Evolutionary conservation across 305 asterid species (phyloP).

Genomic region (Petunia hybrid): DNA sequence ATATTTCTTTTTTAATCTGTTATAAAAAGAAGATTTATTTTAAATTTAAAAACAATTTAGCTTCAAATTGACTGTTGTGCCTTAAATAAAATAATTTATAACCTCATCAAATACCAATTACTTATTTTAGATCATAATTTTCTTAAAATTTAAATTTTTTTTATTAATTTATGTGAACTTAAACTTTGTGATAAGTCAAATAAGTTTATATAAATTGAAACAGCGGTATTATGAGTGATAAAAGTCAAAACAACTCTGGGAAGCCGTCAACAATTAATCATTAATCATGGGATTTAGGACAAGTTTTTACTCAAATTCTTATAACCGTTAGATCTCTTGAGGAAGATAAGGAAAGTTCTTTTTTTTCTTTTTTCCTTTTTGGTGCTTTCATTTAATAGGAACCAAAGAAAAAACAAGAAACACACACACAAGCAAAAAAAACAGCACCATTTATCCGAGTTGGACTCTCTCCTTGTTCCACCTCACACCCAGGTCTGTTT

Average conservation of each 20-base stretch:
- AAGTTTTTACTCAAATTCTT: background rate
- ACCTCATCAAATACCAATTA: too few species aligned
- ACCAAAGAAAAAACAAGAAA: constrained; percentile 6
- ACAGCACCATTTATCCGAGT: constrained; percentile 27
- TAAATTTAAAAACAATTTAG: too few species aligned
- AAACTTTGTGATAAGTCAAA: too few species aligned
- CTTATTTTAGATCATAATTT: too few species aligned
- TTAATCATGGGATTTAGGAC: background rate
- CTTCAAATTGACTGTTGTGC: too few species aligned
- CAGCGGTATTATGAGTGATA: too few species aligned
- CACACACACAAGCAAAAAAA: background rate
- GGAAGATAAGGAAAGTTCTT: background rate
- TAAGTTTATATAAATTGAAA: too few species aligned
- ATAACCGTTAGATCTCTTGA: constrained; percentile 5
- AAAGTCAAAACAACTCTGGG: background rate
- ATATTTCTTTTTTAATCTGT: too few species aligned
- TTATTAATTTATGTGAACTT: too few species aligned
- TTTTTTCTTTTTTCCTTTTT: background rate
- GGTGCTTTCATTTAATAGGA: background rate
- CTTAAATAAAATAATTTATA: too few species aligned
- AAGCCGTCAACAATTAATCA: background rate
- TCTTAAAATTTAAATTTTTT: too few species aligned
- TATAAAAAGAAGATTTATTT: too few species aligned
- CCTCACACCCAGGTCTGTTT: constrained; percentile 31
- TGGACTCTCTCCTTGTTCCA: constrained; percentile 34